phyloP scores from a whole-genome alignment of 345 rosid species.

The Orychophragmus violaceus region DNA sequence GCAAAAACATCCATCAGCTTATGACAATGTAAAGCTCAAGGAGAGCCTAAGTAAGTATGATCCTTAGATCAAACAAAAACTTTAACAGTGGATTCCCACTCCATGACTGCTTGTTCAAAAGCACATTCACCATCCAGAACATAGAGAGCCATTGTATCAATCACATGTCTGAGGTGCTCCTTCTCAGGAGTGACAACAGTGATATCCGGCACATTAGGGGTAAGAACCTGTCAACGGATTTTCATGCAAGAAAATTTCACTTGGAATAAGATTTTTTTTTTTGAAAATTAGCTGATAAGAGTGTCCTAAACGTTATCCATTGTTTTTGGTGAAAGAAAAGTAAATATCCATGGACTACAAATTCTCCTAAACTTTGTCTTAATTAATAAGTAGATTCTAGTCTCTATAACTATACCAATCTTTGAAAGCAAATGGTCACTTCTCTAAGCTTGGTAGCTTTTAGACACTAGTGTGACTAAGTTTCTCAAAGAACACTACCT shows the following conservation, averaged over 20 bases:
- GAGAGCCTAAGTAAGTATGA: constrained; percentile 56
- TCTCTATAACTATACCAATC: no score
- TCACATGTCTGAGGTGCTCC: constrained; percentile 79
- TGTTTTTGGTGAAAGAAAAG: no score
- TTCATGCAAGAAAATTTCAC: constrained; percentile 1
- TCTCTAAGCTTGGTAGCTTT: no score
- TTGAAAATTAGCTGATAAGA: not conserved
- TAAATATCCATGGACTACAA: no score
- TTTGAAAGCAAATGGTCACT: no score
- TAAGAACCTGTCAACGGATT: constrained; percentile 62
- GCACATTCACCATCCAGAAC: constrained; percentile 98
- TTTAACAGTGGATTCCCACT: constrained; percentile 84
- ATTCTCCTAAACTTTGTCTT: no score
- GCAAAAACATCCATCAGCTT: constrained; percentile 3
- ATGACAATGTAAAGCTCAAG: not conserved
- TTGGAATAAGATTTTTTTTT: not conserved
- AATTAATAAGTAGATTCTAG: no score
- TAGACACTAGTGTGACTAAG: no score
- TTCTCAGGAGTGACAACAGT: constrained; percentile 81
- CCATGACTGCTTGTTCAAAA: constrained; percentile 99
- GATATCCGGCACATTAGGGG: constrained; percentile 98
- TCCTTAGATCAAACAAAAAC: constrained; percentile 92
- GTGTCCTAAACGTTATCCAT: no score
- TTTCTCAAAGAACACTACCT: no score
- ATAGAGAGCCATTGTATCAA: constrained; percentile 95